phyloP scores from a whole-genome alignment of 208 protist genomes.

The Tritrichomonas musculus region DNA sequence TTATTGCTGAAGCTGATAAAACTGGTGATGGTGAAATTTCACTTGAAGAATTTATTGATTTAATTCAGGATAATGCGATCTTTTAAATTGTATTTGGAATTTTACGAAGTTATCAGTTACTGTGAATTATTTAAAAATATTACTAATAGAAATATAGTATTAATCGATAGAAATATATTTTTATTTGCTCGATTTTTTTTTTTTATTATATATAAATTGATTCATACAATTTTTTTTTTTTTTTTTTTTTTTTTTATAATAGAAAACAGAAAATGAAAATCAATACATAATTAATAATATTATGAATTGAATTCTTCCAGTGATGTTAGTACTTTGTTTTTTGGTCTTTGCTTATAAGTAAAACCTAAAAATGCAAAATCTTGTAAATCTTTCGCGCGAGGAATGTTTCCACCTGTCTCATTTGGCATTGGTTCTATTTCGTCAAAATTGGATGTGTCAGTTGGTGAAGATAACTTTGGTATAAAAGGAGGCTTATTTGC shows the following conservation, averaged over 20 bases:
- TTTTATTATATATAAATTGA: too few relatives aligned
- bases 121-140: too few relatives aligned
- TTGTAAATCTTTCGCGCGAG: not conserved
- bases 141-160: too few relatives aligned
- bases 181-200: too few relatives aligned
- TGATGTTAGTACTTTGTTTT: not conserved
- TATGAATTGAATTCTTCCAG: not conserved
- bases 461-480: not conserved
- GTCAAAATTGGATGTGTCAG: not conserved
- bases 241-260: too few relatives aligned
- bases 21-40: conserved; percentile 7
- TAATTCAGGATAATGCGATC: conserved; percentile 27
- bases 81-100: too few relatives aligned
- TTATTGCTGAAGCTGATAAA: conserved; percentile 35
- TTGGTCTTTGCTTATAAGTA: not conserved
- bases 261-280: too few relatives aligned
- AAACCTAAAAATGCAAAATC: not conserved
- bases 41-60: conserved; percentile 34
- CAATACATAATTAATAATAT: too few relatives aligned
- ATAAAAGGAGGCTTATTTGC: not conserved
- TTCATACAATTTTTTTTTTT: too few relatives aligned
- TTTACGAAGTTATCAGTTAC: too few relatives aligned
- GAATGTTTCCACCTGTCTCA: not conserved
- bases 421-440: not conserved
- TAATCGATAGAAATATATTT: too few relatives aligned